Percentiles rank a stretch among this genome's conserved stretches.
Conservation (phyloP, 73 alveolate genomes). For the Paraurostyla sp. region DNA sequence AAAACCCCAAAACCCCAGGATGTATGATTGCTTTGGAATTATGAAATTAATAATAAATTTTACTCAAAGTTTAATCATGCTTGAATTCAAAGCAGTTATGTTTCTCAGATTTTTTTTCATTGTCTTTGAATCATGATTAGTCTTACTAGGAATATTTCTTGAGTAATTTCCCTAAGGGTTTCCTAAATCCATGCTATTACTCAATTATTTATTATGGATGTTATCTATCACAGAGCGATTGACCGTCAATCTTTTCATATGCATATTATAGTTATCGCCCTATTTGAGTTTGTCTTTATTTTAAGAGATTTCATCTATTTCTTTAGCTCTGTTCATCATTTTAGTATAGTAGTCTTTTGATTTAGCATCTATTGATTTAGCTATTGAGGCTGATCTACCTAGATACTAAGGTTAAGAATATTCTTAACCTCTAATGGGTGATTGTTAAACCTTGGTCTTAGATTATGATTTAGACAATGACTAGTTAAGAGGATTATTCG, state of each 20-base stretch:
- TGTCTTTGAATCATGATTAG: not conserved
- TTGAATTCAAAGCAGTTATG: not conserved
- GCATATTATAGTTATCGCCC: not conserved
- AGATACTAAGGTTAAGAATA: not conserved
- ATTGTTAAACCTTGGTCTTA: too few relatives aligned
- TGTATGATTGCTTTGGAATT: too few relatives aligned
- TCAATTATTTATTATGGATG: not conserved
- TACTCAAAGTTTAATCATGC: not conserved
- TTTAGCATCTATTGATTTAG: not conserved
- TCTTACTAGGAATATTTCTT: not conserved
- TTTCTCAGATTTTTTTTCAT: not conserved
- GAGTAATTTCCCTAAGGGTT: too few relatives aligned
- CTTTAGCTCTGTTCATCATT: conserved; percentile 26
- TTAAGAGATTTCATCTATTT: not conserved
- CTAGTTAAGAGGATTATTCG: too few relatives aligned
- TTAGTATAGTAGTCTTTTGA: conserved; percentile 10
- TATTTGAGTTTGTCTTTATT: not conserved
- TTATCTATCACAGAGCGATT: not conserved
- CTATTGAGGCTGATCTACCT: not conserved
- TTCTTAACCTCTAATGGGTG: too few relatives aligned
- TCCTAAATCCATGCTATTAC: not conserved
- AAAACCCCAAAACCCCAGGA: too few relatives aligned
- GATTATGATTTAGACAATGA: too few relatives aligned
- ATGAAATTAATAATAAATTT: too few relatives aligned
- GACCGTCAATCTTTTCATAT: conserved; percentile 1